Conservation (phyloP, 495 filamentous ascomycete genomes). For the Tricharina praecox region DNA sequence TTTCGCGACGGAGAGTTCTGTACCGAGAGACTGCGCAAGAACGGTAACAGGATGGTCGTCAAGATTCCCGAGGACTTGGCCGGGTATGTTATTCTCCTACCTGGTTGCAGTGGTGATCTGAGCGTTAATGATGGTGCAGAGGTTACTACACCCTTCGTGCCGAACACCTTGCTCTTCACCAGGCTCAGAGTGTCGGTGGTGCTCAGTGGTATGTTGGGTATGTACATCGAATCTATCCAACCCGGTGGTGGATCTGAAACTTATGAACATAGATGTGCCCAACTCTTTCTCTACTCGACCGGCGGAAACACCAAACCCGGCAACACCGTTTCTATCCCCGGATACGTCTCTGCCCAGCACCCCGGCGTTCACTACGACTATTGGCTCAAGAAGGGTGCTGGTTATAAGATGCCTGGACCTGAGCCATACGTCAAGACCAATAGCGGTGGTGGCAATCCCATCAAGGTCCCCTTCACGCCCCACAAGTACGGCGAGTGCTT, state of each 20-base stretch:
- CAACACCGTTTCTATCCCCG: slow-evolving; percentile 44
- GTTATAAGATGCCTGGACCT: slow-evolving; percentile 47
- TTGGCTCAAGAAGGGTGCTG: slow-evolving; percentile 31
- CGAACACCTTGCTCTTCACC: slow-evolving; percentile 52
- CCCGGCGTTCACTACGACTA: slow-evolving; percentile 46
- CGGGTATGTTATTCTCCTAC: slow-evolving; percentile 15
- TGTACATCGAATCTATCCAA: neutral
- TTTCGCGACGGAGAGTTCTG: slow-evolving; percentile 50
- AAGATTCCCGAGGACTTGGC: slow-evolving; percentile 42
- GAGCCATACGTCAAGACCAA: slow-evolving; percentile 29
- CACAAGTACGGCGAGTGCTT: slow-evolving; percentile 32
- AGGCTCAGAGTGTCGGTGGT: slow-evolving; percentile 34
- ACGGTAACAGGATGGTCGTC: slow-evolving; percentile 45
- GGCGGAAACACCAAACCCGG: slow-evolving; percentile 29
- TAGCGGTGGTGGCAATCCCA: slow-evolving; percentile 5
- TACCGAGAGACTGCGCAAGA: slow-evolving; percentile 46
- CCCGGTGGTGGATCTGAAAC: too few species aligned
- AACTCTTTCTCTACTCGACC: slow-evolving; percentile 42
- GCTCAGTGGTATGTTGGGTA: slow-evolving; percentile 26
- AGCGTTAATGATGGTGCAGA: slow-evolving; percentile 11
- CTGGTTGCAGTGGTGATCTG: neutral
- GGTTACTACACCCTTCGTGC: slow-evolving; percentile 53
- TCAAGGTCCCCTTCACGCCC: slow-evolving; percentile 20
- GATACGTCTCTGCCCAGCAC: slow-evolving; percentile 37
- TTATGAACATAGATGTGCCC: slow-evolving; percentile 41